Evolutionary conservation across 2,329 filamentous ascomycete species (phyloP).

Genomic region (Trichophaea hybrida): DNA sequence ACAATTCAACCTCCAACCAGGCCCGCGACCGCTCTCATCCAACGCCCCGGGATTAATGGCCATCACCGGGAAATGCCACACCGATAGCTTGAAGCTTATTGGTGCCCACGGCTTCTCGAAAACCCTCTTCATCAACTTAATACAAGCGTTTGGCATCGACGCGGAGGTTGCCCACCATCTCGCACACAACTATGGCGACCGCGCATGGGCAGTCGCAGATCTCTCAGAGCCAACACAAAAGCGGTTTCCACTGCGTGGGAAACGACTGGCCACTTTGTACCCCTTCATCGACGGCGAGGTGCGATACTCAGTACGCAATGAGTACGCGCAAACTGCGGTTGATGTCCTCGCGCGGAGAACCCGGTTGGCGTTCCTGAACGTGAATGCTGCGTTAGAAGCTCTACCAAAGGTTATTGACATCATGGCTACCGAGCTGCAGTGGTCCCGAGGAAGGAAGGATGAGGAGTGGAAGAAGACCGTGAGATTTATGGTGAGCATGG

Average conservation of each 20-base stretch:
- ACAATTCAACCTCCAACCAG: slow-evolving; percentile 48
- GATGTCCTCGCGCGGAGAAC: slow-evolving; percentile 78
- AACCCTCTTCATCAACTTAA: slow-evolving; percentile 85
- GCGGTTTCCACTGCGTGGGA: slow-evolving; percentile 69
- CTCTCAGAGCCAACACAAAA: slow-evolving; percentile 61
- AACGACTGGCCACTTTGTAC: slow-evolving; percentile 66
- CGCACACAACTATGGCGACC: slow-evolving; percentile 74
- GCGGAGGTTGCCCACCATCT: slow-evolving; percentile 86
- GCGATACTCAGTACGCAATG: slow-evolving; percentile 71
- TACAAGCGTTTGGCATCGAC: slow-evolving; percentile 84
- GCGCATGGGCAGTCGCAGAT: slow-evolving; percentile 78
- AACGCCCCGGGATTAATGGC: slow-evolving; percentile 16
- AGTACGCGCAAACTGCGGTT: slow-evolving; percentile 81
- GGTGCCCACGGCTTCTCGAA: slow-evolving; percentile 80
- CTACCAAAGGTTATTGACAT: slow-evolving; percentile 76
- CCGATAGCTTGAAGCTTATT: slow-evolving; percentile 64
- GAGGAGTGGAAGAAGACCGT: slow-evolving; percentile 65
- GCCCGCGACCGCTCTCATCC: slow-evolving; percentile 31
- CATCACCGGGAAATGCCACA: slow-evolving; percentile 62
- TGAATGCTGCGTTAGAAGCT: slow-evolving; percentile 75
- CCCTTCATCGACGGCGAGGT: slow-evolving; percentile 88
- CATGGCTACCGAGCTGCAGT: slow-evolving; percentile 71
- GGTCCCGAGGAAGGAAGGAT: slow-evolving; percentile 59
- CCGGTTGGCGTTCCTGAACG: slow-evolving; percentile 77
- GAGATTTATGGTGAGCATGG: slow-evolving; percentile 49